These are phyloP conservation scores for Geosmithia morbida DNA, from an alignment of 2,329 filamentous ascomycete species.

Conservation along the genomic window DNA sequence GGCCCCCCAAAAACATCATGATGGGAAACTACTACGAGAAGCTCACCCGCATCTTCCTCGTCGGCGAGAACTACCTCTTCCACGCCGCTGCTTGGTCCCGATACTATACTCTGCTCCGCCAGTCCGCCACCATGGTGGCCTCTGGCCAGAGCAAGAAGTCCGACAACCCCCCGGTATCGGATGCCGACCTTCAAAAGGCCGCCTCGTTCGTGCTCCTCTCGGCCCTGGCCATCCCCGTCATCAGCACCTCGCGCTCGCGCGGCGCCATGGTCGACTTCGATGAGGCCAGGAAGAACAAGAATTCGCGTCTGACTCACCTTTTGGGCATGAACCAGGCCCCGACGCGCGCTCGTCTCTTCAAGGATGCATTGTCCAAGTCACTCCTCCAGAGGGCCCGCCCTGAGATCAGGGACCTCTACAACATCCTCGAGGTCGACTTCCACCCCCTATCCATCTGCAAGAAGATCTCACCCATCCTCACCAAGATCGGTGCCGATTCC, in stretches of 20 bases:
- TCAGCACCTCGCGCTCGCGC: slow-evolving; percentile 92
- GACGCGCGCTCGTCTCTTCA: slow-evolving; percentile 82
- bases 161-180: slow-evolving; percentile 81
- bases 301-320: slow-evolving; percentile 88
- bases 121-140: slow-evolving; percentile 72
- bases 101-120: slow-evolving; percentile 91
- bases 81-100: slow-evolving; percentile 95
- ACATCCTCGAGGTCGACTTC: slow-evolving; percentile 98
- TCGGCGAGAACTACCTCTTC: slow-evolving; percentile 99
- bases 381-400: slow-evolving; percentile 83
- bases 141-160: slow-evolving; percentile 81
- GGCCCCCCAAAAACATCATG: slow-evolving; percentile 96
- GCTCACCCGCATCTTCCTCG: slow-evolving; percentile 93
- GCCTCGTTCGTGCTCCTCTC: slow-evolving; percentile 93
- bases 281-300: slow-evolving; percentile 97
- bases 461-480: slow-evolving; percentile 93
- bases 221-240: slow-evolving; percentile 94
- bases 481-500: slow-evolving; percentile 81
- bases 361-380: slow-evolving; percentile 88
- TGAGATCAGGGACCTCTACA: slow-evolving; percentile 94
- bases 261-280: slow-evolving; percentile 95
- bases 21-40: slow-evolving; percentile 99
- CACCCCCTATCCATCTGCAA: slow-evolving; percentile 97
- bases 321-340: slow-evolving; percentile 85
- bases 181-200: slow-evolving; percentile 83